These are phyloP conservation scores for Cladosporium austrohemisphaericum DNA, from an alignment of 2,329 filamentous ascomycete genomes.

Conservation along the genomic window DNA sequence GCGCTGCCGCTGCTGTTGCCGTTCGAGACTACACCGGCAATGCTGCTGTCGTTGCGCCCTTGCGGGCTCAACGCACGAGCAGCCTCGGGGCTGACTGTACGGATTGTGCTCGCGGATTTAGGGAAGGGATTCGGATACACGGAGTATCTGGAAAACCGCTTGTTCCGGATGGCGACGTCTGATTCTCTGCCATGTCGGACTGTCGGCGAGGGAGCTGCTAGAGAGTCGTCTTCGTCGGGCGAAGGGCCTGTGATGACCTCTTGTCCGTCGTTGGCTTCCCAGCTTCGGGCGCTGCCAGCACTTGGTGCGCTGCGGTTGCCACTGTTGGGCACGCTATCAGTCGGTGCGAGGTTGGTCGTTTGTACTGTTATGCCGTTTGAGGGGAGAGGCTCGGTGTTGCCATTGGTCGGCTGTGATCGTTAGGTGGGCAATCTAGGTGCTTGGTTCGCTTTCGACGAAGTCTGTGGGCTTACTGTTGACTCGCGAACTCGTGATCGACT, in stretches of 20 bases:
- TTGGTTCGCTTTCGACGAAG: conserved; percentile 18
- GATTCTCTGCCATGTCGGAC: conserved; percentile 4
- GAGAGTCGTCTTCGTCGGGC: conserved; percentile 10
- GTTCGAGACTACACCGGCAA: not conserved
- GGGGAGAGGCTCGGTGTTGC: not conserved
- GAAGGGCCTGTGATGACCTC: conserved; percentile 12
- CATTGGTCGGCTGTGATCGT: conserved; percentile 27
- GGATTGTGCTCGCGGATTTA: conserved; percentile 10
- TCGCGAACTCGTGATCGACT: conserved; percentile 11
- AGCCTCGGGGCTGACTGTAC: conserved; percentile 5
- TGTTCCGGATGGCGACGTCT: conserved; percentile 8
- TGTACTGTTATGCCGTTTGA: conserved; percentile 1
- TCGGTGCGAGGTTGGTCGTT: conserved; percentile 6
- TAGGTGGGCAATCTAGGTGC: conserved; percentile 18
- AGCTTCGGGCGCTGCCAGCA: conserved; percentile 6
- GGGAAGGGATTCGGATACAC: conserved; percentile 7
- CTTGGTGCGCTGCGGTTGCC: conserved; percentile 6
- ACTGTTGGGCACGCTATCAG: conserved; percentile 2
- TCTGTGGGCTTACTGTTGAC: conserved; percentile 17
- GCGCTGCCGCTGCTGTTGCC: conserved; percentile 3
- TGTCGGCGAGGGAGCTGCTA: conserved; percentile 12
- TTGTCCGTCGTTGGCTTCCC: conserved; percentile 10
- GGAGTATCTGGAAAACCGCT: conserved; percentile 9
- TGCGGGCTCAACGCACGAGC: conserved; percentile 6
- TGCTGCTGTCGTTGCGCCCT: not conserved